Evolutionary conservation across 208 protist species (phyloP).

Genomic region (Porcisia hertigi): DNA sequence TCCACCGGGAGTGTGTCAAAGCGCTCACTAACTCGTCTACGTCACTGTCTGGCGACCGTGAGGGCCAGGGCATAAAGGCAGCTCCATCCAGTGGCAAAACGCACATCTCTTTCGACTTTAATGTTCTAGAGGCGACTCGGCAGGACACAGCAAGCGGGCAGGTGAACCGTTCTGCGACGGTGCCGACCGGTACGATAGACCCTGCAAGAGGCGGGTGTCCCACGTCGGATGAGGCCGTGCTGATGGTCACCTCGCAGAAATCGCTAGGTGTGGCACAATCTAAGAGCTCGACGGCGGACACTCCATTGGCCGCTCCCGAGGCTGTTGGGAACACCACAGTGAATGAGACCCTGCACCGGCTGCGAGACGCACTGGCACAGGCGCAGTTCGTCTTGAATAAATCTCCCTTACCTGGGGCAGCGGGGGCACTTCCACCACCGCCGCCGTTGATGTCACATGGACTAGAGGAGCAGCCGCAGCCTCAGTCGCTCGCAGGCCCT

Average conservation of each 20-base stretch:
- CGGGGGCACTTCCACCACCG: conserved; percentile 6
- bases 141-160: neutral
- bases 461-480: neutral
- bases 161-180: neutral
- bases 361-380: conserved; percentile 34
- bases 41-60: neutral
- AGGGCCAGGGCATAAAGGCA: neutral
- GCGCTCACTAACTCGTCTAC: neutral
- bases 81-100: neutral
- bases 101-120: neutral
- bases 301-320: neutral
- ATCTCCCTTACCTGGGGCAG: neutral
- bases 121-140: no score
- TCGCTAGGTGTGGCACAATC: conserved; percentile 2
- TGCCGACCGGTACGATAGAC: neutral
- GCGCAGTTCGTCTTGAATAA: conserved; percentile 36
- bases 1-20: conserved; percentile 24
- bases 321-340: neutral
- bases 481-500: neutral
- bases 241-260: conserved; percentile 10
- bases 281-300: neutral
- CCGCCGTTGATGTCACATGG: conserved; percentile 3
- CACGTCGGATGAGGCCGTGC: neutral
- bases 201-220: neutral
- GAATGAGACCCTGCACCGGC: conserved; percentile 31